Conservation (phyloP, 495 filamentous ascomycete genomes). For the Pseudevernia furfuracea region DNA sequence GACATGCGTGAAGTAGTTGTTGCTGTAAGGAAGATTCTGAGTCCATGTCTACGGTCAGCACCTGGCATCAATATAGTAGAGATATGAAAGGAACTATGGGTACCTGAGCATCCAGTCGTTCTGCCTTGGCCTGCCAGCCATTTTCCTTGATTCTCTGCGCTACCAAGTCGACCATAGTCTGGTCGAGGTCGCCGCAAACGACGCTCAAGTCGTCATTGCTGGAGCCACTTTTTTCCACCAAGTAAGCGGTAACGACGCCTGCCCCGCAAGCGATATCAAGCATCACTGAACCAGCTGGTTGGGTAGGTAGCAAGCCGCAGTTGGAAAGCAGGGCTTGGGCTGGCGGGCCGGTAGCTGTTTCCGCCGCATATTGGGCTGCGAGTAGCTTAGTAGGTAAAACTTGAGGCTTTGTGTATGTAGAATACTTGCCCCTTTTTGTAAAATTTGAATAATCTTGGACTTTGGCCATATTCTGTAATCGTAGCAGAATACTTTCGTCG, state of each 20-base stretch:
- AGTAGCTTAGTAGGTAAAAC: not conserved
- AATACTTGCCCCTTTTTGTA: not conserved
- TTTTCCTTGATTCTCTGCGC: constrained; percentile 27
- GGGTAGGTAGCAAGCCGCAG: not conserved
- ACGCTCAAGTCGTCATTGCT: constrained; percentile 28
- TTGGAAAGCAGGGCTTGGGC: not conserved
- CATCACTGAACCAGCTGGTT: constrained; percentile 16
- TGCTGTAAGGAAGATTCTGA: constrained; percentile 20
- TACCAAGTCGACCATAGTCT: constrained; percentile 32
- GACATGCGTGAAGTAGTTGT: constrained; percentile 31
- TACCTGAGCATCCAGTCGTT: constrained; percentile 33
- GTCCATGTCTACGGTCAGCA: not conserved
- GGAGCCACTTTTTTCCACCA: constrained; percentile 25
- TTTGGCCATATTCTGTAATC: not conserved
- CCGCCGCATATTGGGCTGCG: constrained; percentile 23
- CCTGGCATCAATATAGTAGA: too few species aligned
- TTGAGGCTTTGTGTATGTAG: not conserved
- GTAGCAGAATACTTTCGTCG: too few species aligned
- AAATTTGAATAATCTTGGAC: constrained; percentile 12
- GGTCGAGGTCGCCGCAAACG: constrained; percentile 36
- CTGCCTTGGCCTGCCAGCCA: constrained; percentile 31
- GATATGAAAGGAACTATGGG: constrained; percentile 8
- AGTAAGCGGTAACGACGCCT: constrained; percentile 32
- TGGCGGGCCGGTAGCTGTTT: constrained; percentile 8
- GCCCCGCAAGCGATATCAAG: constrained; percentile 41